These are phyloP conservation scores for Naganishia kalamii DNA, from an alignment of 768 basidiomycete species.

Conservation along the genomic window DNA sequence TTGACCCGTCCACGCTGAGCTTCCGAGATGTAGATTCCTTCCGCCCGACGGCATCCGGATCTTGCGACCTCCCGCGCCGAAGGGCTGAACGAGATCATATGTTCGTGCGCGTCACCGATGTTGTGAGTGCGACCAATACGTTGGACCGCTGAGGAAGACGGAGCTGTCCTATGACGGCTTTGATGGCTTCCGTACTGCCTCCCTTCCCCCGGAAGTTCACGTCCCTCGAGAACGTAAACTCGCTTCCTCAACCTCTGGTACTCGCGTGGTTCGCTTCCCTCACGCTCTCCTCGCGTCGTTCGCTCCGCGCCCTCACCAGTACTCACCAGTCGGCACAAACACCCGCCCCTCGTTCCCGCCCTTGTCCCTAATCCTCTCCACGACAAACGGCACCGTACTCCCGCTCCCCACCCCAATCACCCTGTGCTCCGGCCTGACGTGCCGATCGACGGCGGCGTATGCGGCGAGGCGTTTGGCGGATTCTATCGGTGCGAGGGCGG, in stretches of 20 bases:
- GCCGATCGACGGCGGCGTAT: constrained; percentile 85
- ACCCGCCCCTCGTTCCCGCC: constrained; percentile 71
- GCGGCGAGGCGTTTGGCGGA: constrained; percentile 84
- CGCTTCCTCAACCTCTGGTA: neutral
- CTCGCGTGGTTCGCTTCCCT: neutral
- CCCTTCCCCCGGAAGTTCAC: neutral
- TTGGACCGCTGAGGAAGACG: too few relatives aligned
- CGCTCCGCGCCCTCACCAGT: neutral
- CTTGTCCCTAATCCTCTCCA: constrained; percentile 85
- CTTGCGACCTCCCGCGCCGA: too few relatives aligned
- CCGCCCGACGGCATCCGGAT: too few relatives aligned
- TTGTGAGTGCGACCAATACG: too few relatives aligned
- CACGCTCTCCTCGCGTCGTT: neutral
- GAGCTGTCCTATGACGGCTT: neutral
- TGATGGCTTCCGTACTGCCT: neutral
- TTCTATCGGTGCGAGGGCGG: constrained; percentile 53
- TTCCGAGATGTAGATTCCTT: too few relatives aligned
- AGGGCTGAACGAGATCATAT: too few relatives aligned
- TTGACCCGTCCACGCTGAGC: too few relatives aligned
- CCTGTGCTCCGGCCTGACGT: constrained; percentile 74
- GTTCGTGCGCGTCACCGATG: too few relatives aligned
- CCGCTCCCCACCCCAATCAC: constrained; percentile 54
- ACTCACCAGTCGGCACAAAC: constrained; percentile 78
- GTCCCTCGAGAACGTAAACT: neutral
- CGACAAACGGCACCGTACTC: constrained; percentile 88